Evolutionary conservation across 1,139 yeast genomes (phyloP).

Genomic region (Blastobotrys serpentis): DNA sequence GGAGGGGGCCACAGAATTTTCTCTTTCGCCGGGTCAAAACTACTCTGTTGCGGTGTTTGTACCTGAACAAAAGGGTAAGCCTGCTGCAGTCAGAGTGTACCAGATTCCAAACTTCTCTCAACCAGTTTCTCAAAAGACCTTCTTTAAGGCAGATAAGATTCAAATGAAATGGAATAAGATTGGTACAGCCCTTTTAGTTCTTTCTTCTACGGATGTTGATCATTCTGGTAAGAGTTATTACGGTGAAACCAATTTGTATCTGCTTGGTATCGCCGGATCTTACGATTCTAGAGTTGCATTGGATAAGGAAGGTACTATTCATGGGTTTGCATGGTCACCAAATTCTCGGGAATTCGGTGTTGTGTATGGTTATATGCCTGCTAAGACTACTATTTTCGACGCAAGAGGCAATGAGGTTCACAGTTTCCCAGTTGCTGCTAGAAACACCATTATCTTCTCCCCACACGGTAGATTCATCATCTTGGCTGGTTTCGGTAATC

Average conservation of each 20-base stretch:
- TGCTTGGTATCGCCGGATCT: constrained; percentile 88
- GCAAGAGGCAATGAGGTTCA: constrained; percentile 87
- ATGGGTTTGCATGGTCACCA: constrained; percentile 97
- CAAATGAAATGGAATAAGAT: constrained; percentile 88
- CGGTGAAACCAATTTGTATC: constrained; percentile 91
- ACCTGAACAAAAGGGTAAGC: constrained; percentile 75
- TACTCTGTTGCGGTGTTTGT: constrained; percentile 91
- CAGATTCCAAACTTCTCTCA: constrained; percentile 67
- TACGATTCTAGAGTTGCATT: constrained; percentile 86
- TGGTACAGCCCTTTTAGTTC: constrained; percentile 91
- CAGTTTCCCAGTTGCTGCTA: constrained; percentile 80
- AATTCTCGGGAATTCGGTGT: constrained; percentile 96
- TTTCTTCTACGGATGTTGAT: constrained; percentile 95
- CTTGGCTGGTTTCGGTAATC: constrained; percentile 96
- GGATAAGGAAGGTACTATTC: constrained; percentile 93
- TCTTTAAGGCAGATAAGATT: constrained; percentile 95
- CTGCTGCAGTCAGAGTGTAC: constrained; percentile 85
- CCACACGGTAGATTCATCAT: constrained; percentile 91
- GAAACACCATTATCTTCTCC: constrained; percentile 87
- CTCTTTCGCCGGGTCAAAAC: constrained; percentile 82
- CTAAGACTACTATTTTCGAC: constrained; percentile 91
- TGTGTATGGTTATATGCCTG: constrained; percentile 96
- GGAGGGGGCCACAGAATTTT: constrained; percentile 61
- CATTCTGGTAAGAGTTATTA: constrained; percentile 91
- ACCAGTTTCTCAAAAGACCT: constrained; percentile 82